Conservation (phyloP, 1,284 basidiomycete genomes). For the Tetrapyrgos nigripes region DNA sequence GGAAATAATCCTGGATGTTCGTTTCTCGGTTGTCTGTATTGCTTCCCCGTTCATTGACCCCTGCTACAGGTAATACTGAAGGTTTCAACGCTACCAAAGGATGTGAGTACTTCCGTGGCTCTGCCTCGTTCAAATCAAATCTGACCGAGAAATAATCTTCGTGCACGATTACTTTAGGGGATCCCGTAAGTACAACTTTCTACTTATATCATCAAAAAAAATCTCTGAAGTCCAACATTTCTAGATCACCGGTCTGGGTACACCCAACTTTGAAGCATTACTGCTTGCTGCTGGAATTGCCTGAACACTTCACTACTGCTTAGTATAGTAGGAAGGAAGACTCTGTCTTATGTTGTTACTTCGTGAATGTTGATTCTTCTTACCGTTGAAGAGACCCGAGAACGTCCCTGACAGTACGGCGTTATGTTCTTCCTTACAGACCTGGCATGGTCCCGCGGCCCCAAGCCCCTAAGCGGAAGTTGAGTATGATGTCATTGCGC, state of each 20-base stretch:
- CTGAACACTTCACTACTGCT: too few species aligned
- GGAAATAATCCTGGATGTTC: conserved; percentile 14
- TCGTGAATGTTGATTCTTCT: too few species aligned
- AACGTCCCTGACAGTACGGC: too few species aligned
- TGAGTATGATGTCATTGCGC: too few species aligned
- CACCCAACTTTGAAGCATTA: conserved; percentile 8
- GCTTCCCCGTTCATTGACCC: neutral
- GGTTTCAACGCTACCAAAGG: conserved; percentile 16
- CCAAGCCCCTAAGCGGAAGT: too few species aligned
- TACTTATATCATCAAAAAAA: neutral
- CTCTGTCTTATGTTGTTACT: too few species aligned
- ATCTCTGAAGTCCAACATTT: too few species aligned
- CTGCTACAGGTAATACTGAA: conserved; percentile 3
- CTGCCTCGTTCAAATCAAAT: neutral
- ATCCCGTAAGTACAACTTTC: conserved; percentile 2
- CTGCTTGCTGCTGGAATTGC: conserved; percentile 3
- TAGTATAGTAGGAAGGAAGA: too few species aligned
- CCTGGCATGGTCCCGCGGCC: too few species aligned
- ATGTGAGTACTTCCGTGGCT: conserved; percentile 2
- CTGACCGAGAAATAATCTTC: neutral
- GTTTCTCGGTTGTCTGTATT: neutral
- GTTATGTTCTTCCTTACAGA: too few species aligned
- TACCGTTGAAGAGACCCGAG: too few species aligned
- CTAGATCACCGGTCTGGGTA: conserved; percentile 11
- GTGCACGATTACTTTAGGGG: neutral